These are phyloP conservation scores for Phytopythium mirpurense DNA, from an alignment of 352 stramenopile genomes.

Conservation along the genomic window DNA sequence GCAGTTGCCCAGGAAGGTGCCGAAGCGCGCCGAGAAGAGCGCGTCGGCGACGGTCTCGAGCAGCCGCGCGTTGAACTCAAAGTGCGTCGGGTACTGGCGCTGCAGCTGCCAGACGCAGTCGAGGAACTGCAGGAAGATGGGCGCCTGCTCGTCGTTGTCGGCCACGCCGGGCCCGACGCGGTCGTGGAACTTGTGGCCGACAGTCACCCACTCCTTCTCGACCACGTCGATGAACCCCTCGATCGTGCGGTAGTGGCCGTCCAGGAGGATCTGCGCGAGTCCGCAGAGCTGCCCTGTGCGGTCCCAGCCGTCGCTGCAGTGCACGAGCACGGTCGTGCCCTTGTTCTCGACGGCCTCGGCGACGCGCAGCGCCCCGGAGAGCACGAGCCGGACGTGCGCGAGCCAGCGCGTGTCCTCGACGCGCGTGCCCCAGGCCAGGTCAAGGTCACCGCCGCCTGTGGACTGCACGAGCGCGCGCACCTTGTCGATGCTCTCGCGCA, in stretches of 20 bases:
- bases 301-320: conserved; percentile 92
- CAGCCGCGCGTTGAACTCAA: conserved; percentile 79
- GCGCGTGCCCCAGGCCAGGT: conserved; percentile 52
- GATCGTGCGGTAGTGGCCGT: conserved; percentile 83
- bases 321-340: conserved; percentile 78
- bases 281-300: conserved; percentile 83
- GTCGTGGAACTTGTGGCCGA: conserved; percentile 89
- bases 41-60: conserved; percentile 71
- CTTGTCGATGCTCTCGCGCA: conserved; percentile 83
- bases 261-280: conserved; percentile 85
- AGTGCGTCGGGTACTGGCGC: conserved; percentile 75
- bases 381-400: conserved; percentile 57
- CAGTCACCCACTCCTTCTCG: conserved; percentile 83
- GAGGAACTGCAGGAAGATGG: conserved; percentile 89
- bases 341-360: conserved; percentile 62
- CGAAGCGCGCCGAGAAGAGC: conserved; percentile 66
- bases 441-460: conserved; percentile 29
- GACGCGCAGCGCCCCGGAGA: conserved; percentile 62
- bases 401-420: conserved; percentile 85
- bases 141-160: conserved; percentile 80
- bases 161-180: conserved; percentile 58
- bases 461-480: conserved; percentile 52
- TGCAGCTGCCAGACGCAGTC: conserved; percentile 86
- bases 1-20: conserved; percentile 87
- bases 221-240: conserved; percentile 76